A percentile compares a stretch with the other conserved stretches of the same genome.
phyloP scores from a whole-genome alignment of 768 basidiomycete species.

The Hygrocybe coccinea region DNA sequence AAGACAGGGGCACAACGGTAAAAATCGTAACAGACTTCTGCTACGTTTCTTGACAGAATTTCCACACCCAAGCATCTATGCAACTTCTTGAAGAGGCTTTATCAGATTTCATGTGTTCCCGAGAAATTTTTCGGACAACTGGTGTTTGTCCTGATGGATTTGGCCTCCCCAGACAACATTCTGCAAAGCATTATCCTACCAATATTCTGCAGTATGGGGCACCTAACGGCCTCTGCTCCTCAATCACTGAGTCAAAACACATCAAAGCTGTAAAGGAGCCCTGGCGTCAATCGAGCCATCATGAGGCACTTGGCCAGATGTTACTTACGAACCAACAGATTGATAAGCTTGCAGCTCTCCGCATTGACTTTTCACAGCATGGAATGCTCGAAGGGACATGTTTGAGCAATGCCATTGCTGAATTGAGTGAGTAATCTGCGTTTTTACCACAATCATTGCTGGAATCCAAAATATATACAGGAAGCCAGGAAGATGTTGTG shows the following conservation, averaged over 20 bases:
- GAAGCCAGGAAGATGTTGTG: not conserved
- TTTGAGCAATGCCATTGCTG: not conserved
- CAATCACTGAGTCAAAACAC: constrained; percentile 33
- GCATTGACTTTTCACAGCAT: constrained; percentile 12
- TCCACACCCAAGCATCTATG: constrained; percentile 14
- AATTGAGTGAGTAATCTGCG: not conserved
- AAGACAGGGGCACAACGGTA: no score
- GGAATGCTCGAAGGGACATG: constrained; percentile 15
- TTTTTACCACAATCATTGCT: not conserved
- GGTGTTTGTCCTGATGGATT: constrained; percentile 18
- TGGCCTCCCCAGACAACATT: constrained; percentile 26
- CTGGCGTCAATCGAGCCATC: constrained; percentile 29
- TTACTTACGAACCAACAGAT: constrained; percentile 29
- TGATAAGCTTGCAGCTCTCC: constrained; percentile 25
- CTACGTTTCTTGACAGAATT: constrained; percentile 24
- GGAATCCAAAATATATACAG: not conserved
- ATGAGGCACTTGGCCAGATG: constrained; percentile 35
- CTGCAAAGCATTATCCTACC: constrained; percentile 16
- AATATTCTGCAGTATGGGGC: constrained; percentile 20
- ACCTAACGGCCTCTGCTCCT: constrained; percentile 29
- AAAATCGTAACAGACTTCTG: no score
- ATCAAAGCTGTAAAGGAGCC: constrained; percentile 35
- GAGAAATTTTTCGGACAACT: constrained; percentile 23
- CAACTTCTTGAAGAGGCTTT: constrained; percentile 13
- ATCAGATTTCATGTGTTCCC: constrained; percentile 24